These are phyloP conservation scores for Aleurites moluccanus DNA, from an alignment of 441 rosid species.

Conservation along the genomic window DNA sequence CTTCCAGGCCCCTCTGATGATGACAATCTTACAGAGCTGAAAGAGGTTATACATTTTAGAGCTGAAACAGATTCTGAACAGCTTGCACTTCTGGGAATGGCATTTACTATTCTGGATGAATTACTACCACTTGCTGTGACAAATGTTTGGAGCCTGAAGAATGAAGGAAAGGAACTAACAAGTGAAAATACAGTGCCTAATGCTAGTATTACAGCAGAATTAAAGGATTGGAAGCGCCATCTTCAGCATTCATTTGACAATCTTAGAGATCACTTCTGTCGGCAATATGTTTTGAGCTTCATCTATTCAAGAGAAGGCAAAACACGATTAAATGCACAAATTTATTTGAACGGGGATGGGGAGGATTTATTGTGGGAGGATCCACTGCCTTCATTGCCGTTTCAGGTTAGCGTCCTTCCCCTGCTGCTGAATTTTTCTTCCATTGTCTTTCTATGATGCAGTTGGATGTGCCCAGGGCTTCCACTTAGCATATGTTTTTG, in stretches of 20 bases:
- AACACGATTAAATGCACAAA: slow-evolving; percentile 72
- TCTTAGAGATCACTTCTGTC: slow-evolving; percentile 89
- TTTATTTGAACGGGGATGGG: slow-evolving; percentile 64
- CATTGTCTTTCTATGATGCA: not conserved
- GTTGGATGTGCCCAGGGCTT: not conserved
- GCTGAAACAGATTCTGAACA: slow-evolving; percentile 94
- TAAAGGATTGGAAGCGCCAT: slow-evolving; percentile 89
- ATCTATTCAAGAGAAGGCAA: slow-evolving; percentile 93
- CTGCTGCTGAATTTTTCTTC: slow-evolving; percentile 5
- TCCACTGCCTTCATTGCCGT: slow-evolving; percentile 89
- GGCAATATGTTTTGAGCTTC: slow-evolving; percentile 90
- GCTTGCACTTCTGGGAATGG: slow-evolving; percentile 89
- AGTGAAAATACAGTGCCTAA: slow-evolving; percentile 42
- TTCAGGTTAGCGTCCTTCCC: slow-evolving; percentile 60
- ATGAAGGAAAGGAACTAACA: slow-evolving; percentile 45
- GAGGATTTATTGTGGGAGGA: slow-evolving; percentile 61
- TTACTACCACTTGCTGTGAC: slow-evolving; percentile 60
- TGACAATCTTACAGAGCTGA: slow-evolving; percentile 74
- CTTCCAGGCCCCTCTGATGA: slow-evolving; percentile 91
- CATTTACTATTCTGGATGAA: slow-evolving; percentile 88
- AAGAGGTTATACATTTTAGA: slow-evolving; percentile 67
- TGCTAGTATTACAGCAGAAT: slow-evolving; percentile 50
- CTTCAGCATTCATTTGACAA: slow-evolving; percentile 90
- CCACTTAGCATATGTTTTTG: slow-evolving; percentile 8
- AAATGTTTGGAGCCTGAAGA: slow-evolving; percentile 62